phyloP scores from a whole-genome alignment of 805 yeast genomes.

The Candida railenensis region DNA sequence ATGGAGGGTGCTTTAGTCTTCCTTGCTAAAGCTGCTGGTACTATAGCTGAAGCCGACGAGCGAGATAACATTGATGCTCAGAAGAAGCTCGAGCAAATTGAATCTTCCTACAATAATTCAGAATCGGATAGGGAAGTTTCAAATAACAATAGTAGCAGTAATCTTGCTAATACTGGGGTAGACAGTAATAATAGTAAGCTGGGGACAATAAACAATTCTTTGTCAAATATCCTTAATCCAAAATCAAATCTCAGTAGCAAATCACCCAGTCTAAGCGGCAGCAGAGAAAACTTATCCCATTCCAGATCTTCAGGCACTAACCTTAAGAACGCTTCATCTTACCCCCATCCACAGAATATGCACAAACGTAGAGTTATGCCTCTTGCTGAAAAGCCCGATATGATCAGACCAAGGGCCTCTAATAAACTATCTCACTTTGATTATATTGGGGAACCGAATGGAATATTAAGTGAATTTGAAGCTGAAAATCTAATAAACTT shows the following conservation, averaged over 20 bases:
- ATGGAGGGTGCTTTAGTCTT: constrained; percentile 66
- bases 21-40: constrained; percentile 77
- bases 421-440: constrained; percentile 56
- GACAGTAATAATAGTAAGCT: background rate
- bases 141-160: background rate
- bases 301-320: background rate
- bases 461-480: constrained; percentile 60
- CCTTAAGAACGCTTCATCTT: background rate
- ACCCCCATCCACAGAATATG: background rate
- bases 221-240: constrained; percentile 3
- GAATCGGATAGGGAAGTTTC: background rate
- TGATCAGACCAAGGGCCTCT: constrained; percentile 48
- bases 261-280: background rate
- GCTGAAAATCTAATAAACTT: constrained; percentile 56
- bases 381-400: constrained; percentile 38
- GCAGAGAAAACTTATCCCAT: background rate
- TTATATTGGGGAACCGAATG: constrained; percentile 56
- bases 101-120: constrained; percentile 16
- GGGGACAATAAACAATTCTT: background rate
- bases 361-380: constrained; percentile 28
- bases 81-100: constrained; percentile 48
- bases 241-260: background rate
- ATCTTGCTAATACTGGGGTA: background rate
- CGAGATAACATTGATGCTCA: constrained; percentile 59
- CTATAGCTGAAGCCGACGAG: constrained; percentile 67